phyloP scores from a whole-genome alignment of 305 asterid genomes.

The Fraxinus xanthoxyloides region DNA sequence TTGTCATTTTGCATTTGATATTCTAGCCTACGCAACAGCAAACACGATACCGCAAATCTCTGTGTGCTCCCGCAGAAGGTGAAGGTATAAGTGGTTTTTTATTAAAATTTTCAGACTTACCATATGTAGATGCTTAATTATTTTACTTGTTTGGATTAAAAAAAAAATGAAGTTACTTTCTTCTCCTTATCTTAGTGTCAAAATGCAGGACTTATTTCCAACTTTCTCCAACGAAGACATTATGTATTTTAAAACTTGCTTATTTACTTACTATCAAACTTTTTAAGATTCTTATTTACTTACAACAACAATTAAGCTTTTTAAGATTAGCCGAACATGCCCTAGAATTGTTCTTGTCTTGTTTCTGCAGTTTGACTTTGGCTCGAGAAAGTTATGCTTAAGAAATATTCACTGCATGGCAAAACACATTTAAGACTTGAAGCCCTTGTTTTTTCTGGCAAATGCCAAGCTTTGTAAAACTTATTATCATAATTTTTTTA shows the following conservation, averaged over 20 bases:
- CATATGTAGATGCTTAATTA: background rate
- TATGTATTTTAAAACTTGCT: background rate
- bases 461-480: background rate
- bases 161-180: background rate
- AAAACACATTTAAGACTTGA: background rate
- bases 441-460: background rate
- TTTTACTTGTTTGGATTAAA: background rate
- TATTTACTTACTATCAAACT: background rate
- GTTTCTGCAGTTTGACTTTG: background rate
- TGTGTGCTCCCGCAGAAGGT: conserved; percentile 83
- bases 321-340: background rate
- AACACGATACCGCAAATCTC: conserved; percentile 92
- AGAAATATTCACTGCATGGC: background rate
- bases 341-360: background rate
- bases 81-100: conserved; percentile 56
- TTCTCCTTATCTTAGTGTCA: background rate
- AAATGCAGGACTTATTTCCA: background rate
- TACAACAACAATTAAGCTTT: no score
- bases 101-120: conserved; percentile 7
- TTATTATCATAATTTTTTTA: background rate
- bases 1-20: conserved; percentile 22
- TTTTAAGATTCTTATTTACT: no score
- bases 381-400: background rate
- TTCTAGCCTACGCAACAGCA: conserved; percentile 90
- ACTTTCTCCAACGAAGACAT: no score